These are phyloP conservation scores for Zygosaccharomyces sapae DNA, from an alignment of 1,139 yeast genomes.

Conservation along the genomic window DNA sequence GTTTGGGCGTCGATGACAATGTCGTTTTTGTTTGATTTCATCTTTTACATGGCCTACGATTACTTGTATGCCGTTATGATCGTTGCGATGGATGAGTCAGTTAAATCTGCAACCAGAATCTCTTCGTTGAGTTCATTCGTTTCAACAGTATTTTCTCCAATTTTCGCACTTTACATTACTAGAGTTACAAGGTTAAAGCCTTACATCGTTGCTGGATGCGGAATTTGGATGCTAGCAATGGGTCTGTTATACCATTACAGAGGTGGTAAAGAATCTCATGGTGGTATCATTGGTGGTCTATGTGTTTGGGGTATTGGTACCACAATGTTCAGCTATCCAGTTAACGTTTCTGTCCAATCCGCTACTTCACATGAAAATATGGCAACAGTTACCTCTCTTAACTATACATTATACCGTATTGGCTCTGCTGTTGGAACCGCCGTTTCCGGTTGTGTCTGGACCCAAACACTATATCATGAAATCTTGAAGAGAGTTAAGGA, in stretches of 20 bases:
- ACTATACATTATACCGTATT: constrained; percentile 52
- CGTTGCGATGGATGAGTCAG: constrained; percentile 57
- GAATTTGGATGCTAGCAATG: constrained; percentile 52
- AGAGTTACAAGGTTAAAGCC: constrained; percentile 52
- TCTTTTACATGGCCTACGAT: constrained; percentile 67
- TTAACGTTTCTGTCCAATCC: constrained; percentile 61
- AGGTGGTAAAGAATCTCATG: constrained; percentile 46
- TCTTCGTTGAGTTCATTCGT: constrained; percentile 60
- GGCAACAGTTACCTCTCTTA: constrained; percentile 58
- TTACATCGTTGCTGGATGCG: constrained; percentile 55
- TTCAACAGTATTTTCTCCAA: constrained; percentile 57
- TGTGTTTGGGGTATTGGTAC: constrained; percentile 70
- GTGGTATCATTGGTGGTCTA: constrained; percentile 64
- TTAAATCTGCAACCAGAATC: constrained; percentile 62
- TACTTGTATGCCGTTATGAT: constrained; percentile 60
- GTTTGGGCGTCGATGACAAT: constrained; percentile 59
- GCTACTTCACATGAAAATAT: constrained; percentile 59
- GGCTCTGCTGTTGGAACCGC: constrained; percentile 52
- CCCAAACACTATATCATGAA: constrained; percentile 42
- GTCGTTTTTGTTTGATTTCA: constrained; percentile 41
- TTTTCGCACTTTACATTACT: constrained; percentile 54
- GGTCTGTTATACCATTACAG: constrained; percentile 58
- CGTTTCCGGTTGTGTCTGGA: constrained; percentile 65
- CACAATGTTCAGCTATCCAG: constrained; percentile 64
- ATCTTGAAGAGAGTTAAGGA: constrained; percentile 29